Conservation (phyloP, 2,329 filamentous ascomycete species). For the Penicillium oxalicum region DNA sequence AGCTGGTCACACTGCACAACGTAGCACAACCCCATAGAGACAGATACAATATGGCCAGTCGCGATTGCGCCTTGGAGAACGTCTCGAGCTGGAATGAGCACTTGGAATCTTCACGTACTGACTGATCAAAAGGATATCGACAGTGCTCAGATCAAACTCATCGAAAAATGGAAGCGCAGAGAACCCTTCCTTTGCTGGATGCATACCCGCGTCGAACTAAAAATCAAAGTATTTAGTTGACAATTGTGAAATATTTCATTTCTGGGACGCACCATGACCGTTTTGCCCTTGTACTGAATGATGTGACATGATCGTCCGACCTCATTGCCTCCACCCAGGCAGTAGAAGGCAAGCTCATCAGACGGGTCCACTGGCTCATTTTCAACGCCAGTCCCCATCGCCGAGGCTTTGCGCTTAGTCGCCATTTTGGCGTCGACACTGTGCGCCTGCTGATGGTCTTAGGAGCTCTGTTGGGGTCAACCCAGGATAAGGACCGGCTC, state of each 20-base stretch:
- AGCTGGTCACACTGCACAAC: too few relatives aligned
- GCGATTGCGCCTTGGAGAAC: too few relatives aligned
- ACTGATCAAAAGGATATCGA: conserved; percentile 95
- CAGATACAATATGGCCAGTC: too few relatives aligned
- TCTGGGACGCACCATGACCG: conserved; percentile 72
- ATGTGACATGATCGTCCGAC: conserved; percentile 97
- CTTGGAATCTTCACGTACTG: conserved; percentile 66
- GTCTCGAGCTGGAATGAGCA: not conserved
- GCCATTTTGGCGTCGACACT: conserved; percentile 56
- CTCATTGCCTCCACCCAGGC: conserved; percentile 91
- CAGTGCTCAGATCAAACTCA: conserved; percentile 94
- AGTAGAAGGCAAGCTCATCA: conserved; percentile 91
- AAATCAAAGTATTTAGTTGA: conserved; percentile 9
- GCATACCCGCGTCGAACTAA: conserved; percentile 93
- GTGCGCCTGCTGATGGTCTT: not conserved
- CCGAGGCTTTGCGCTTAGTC: conserved; percentile 82
- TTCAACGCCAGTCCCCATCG: conserved; percentile 58
- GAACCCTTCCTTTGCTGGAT: conserved; percentile 91
- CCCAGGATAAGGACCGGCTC: not conserved
- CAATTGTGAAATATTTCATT: not conserved
- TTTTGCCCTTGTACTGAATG: conserved; percentile 98
- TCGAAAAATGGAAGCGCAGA: conserved; percentile 95
- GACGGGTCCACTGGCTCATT: conserved; percentile 89
- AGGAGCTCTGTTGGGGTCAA: conserved; percentile 1
- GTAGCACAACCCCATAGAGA: too few relatives aligned